Base-by-base conservation (phyloP, 345 rosid species). In the Eucalyptus decipiens region DNA sequence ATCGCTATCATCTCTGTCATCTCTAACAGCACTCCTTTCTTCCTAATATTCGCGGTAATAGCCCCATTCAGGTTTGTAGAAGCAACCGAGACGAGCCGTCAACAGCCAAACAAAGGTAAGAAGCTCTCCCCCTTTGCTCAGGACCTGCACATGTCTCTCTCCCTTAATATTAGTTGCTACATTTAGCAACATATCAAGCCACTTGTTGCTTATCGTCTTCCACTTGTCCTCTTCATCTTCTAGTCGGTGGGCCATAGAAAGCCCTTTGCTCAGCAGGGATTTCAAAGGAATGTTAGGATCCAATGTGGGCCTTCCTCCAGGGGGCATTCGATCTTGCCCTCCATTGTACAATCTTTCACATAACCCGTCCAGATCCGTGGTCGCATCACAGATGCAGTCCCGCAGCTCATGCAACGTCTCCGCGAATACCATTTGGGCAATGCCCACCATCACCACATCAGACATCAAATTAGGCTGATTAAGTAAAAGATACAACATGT, bases 191-290 rank as follows among this genome's bases (percentile, higher is more conserved):
- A 65, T 0, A 2, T 1, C 32, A 3, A 65, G 5, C 76, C 76
- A 65, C 19, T 0, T 0, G 11, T 9, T 2, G 42, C 81, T 69
- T 19, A 34, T 9, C 4, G 0, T 2, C 13, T 5, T 1, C 81
- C 81, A 72, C 24, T 69, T 34, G 19, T 3, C 13, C 24, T 3
- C 80, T 16, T 4, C 0, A 32, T 8, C 11, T 69, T 9, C 4
- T 13, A 9, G 2, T 5, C 2, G 1, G 21, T 19, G 43, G 45
- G 26, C 81, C 81, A 1, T 0, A 17, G 5, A 3, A 18, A 32
- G 13, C 24, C 43, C 80, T 5, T 1, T 0, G 4, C 5, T 9
- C 43, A 18, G 43, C 80, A 2, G 42, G 80, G 80, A 69, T 34
- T 18, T 6, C 26, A 0, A 34, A 18, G 12, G 13, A 8, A 9